Evolutionary conservation across 768 basidiomycete species (phyloP).

Genomic region (Lyophyllum semitale): DNA sequence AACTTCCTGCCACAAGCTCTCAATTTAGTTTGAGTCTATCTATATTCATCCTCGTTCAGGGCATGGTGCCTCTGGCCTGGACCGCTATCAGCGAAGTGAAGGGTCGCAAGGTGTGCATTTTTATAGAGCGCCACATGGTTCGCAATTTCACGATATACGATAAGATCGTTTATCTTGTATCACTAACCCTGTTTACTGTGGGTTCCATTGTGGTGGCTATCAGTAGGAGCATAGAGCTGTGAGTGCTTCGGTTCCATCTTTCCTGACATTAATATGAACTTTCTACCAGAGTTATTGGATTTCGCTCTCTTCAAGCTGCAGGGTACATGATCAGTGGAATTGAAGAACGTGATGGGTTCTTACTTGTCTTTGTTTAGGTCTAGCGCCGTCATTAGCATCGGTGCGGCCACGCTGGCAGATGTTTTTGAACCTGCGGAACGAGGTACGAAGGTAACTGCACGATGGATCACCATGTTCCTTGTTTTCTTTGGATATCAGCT

Average conservation of each 20-base stretch:
- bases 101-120: constrained; percentile 61
- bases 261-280: neutral
- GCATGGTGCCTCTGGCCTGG: constrained; percentile 68
- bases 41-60: constrained; percentile 75
- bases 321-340: constrained; percentile 42
- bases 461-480: neutral
- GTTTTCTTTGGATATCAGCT: neutral
- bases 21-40: constrained; percentile 72
- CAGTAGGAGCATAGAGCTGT: constrained; percentile 52
- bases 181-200: constrained; percentile 52
- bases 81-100: constrained; percentile 71
- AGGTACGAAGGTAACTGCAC: constrained; percentile 52
- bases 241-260: constrained; percentile 14
- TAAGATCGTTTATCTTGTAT: constrained; percentile 56
- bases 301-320: constrained; percentile 67
- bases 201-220: constrained; percentile 60
- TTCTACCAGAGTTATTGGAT: constrained; percentile 55
- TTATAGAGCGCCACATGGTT: neutral
- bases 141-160: neutral
- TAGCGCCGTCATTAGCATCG: constrained; percentile 46
- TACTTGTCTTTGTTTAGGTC: constrained; percentile 9
- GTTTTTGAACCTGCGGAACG: constrained; percentile 75
- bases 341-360: neutral
- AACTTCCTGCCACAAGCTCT: constrained; percentile 58
- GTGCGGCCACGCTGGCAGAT: constrained; percentile 78